phyloP scores from a whole-genome alignment of 2,329 filamentous ascomycete species.

The Penicillium sp. region DNA sequence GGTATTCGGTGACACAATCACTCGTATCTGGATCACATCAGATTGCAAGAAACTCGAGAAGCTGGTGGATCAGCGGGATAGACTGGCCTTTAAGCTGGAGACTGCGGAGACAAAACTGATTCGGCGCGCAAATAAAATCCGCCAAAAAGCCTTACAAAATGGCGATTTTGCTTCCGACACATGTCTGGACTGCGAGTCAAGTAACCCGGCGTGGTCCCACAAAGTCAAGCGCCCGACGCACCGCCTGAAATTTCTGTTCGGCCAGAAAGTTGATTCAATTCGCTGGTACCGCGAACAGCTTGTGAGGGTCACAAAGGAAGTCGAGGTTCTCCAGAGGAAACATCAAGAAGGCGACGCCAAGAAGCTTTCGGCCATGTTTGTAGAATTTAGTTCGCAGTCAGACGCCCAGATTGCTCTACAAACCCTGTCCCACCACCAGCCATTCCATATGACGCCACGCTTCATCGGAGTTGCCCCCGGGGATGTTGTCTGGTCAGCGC shows the following conservation, averaged over 20 bases:
- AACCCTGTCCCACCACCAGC: slow-evolving; percentile 79
- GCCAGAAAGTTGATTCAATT: slow-evolving; percentile 88
- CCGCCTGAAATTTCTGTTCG: slow-evolving; percentile 66
- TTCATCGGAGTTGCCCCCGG: slow-evolving; percentile 79
- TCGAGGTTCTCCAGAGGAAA: slow-evolving; percentile 66
- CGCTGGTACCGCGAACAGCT: slow-evolving; percentile 79
- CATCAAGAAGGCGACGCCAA: slow-evolving; percentile 67
- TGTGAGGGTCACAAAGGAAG: slow-evolving; percentile 69
- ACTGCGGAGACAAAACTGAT: slow-evolving; percentile 85
- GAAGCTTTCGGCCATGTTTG: slow-evolving; percentile 76
- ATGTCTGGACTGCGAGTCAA: slow-evolving; percentile 36
- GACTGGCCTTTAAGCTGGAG: slow-evolving; percentile 77
- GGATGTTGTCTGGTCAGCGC: slow-evolving; percentile 86
- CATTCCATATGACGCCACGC: slow-evolving; percentile 84
- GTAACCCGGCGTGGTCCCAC: slow-evolving; percentile 33
- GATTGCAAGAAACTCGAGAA: slow-evolving; percentile 77
- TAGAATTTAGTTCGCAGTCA: slow-evolving; percentile 81
- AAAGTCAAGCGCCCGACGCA: slow-evolving; percentile 70
- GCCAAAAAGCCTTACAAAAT: slow-evolving; percentile 60
- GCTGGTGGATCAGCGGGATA: slow-evolving; percentile 76
- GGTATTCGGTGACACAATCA: slow-evolving; percentile 80
- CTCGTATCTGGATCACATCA: slow-evolving; percentile 78
- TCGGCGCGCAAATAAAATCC: slow-evolving; percentile 71
- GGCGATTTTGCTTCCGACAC: slow-evolving; percentile 27
- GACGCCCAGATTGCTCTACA: slow-evolving; percentile 87